Base-by-base conservation (phyloP, 169 alveolate genomes). In the Prorocentrum cordatum region DNA sequence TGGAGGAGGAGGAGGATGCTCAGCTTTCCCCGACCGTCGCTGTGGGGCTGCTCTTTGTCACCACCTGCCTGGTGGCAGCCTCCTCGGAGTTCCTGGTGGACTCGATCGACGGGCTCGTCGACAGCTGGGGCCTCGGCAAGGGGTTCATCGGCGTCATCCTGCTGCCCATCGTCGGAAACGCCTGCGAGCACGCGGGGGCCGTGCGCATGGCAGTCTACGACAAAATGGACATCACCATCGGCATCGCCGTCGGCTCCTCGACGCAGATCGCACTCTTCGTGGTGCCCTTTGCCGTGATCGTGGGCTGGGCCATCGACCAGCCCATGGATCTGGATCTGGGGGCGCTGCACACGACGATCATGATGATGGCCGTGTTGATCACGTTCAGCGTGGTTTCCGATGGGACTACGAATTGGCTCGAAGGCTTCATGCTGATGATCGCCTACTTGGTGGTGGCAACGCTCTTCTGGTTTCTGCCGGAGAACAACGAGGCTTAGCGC, bases 381-480 rank as follows among this genome's bases (percentile, higher is more conserved):
- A 6, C 29, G 45, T 50, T 32, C 22, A 67, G 95, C 16, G 92
- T 94, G 68, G 96, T 95, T 20, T 95, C 93, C 67, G 97, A 95
- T 90, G 97, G 97, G 1, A 95, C 93, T 82, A 93, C 95, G 70
- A 95, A 94, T 77, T 95, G 97, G 97, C 92, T 95, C 39, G 96
- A 95, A 79, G 97, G 97, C 2, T 94, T 92, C 42, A 85, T 95
- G 92, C 92, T 95, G 33, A 94, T 94, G 73, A 77, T 94, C 26
- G 95, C 96, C 61, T 95, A 95, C 54, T 93, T 94, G 33, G 93
- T 95, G 38, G 94, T 95, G 38, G 95, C 96, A 31, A 95, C 93
- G 38, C 94, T 93, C 58, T 94, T 92, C 90, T 94, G 96, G 96
- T 94, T 24, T 18, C 47, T 2, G 14, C 18, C 27, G 24, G 42